Base-by-base conservation (phyloP, 139 green algal genomes). In the Gonium pectorale region DNA sequence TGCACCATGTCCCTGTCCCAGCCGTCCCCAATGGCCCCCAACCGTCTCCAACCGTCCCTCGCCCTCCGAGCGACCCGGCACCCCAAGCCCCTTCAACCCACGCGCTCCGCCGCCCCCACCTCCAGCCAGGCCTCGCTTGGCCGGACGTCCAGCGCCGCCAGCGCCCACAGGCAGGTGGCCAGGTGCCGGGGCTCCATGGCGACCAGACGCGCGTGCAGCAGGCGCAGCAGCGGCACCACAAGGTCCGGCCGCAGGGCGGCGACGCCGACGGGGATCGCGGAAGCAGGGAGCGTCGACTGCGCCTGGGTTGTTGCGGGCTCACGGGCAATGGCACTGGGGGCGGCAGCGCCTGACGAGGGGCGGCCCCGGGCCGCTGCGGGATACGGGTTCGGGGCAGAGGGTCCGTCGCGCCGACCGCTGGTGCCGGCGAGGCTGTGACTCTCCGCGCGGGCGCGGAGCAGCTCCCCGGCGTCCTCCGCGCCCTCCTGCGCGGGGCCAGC, bases 161-260 rank as follows among this genome's bases (percentile, higher is more conserved):
- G 56, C 74, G 56, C 38, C 74, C 74, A 81, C 31, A 81, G 74
- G 24, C 56, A 15, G 1, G 56, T 70, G 40, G 74, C 74, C 54
- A 81, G 74, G 37, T 81, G 74, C 74, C 70, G 74, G n/a, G 74
- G 27, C 22, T 38, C 56, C 74, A 81, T 81, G 13, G 27, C 13
- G 17, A 5, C n/a, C 29, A 70, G 56, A 1, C 9, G 1, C n/a
- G 29, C 49, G 2, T n/a, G 31, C 56, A 70, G 40, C 74, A 81
- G 29, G n/a, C 26, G 40, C 52, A 81, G 54, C 29, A 81, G 74
- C 74, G 27, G 9, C 33, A 21, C 70, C n/a, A 44, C 49, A 19
- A 31, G 40, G 22, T 56, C 22, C 40, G 22, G 40, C 6, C 19
- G 35, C 64, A 51, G 37, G 35, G 31, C 26, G 40, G 40, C 26